Conservation (phyloP, 2,329 filamentous ascomycete genomes). For the Exophiala bonariae region DNA sequence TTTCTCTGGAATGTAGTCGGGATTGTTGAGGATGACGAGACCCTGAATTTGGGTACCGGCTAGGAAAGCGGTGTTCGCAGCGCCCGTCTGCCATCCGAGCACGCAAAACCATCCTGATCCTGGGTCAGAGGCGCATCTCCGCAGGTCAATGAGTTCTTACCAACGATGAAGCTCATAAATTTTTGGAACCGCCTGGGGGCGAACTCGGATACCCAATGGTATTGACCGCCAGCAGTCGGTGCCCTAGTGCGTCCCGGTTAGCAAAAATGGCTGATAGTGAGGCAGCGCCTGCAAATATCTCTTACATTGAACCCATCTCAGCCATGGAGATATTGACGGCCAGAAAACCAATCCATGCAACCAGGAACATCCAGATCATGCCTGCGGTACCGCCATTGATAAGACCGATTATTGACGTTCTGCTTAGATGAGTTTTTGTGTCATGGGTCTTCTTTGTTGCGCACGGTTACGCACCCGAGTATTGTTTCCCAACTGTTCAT, state of each 20-base stretch:
- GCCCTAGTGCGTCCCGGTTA: slow-evolving; percentile 27
- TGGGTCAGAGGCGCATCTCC: not conserved
- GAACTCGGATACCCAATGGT: slow-evolving; percentile 39
- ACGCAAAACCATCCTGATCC: slow-evolving; percentile 33
- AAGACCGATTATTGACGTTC: slow-evolving; percentile 23
- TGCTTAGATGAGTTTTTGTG: not conserved
- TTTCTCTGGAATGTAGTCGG: slow-evolving; percentile 39
- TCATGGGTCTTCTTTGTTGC: slow-evolving; percentile 2
- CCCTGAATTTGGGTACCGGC: slow-evolving; percentile 48
- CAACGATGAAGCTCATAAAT: slow-evolving; percentile 35
- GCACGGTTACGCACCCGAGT: slow-evolving; percentile 32
- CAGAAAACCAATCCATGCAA: slow-evolving; percentile 48
- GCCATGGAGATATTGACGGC: slow-evolving; percentile 46
- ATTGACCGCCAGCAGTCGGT: slow-evolving; percentile 40
- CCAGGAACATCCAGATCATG: slow-evolving; percentile 53
- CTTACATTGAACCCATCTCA: slow-evolving; percentile 52
- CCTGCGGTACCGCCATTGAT: slow-evolving; percentile 53
- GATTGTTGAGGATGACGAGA: slow-evolving; percentile 45
- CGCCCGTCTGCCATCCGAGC: slow-evolving; percentile 33
- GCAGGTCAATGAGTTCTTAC: slow-evolving; percentile 11
- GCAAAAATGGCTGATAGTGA: not conserved
- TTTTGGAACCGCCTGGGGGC: slow-evolving; percentile 35
- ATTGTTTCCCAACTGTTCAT: slow-evolving; percentile 43
- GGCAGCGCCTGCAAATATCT: not conserved
- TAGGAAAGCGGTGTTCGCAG: slow-evolving; percentile 37